Percentiles rank a stretch among this genome's conserved stretches.
Conservation (phyloP, 2,329 filamentous ascomycete genomes). For the Colletotrichum simmondsii region DNA sequence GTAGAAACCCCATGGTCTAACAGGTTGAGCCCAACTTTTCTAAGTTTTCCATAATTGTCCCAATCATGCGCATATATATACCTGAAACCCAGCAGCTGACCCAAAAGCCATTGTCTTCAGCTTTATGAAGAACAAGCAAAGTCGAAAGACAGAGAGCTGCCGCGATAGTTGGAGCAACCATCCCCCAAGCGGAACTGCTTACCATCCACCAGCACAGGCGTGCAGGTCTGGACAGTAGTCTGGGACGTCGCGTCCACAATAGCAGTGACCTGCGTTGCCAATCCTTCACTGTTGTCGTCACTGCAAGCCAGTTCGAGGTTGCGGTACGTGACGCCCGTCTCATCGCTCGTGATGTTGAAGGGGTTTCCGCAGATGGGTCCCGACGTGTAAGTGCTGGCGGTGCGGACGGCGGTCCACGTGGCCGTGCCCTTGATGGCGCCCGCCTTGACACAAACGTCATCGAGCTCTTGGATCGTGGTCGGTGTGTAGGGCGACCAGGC, state of each 20-base stretch:
- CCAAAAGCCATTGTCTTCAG: background rate
- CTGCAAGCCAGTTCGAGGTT: conserved; percentile 28
- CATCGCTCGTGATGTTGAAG: conserved; percentile 26
- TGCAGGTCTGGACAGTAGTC: conserved; percentile 21
- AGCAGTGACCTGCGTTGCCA: conserved; percentile 15
- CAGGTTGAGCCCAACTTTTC: background rate
- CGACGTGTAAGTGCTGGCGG: conserved; percentile 18
- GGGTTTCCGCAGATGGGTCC: conserved; percentile 28
- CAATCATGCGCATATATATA: background rate
- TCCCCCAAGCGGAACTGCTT: background rate
- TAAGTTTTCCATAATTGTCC: too few relatives aligned
- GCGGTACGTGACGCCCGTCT: conserved; percentile 6
- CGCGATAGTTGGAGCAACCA: background rate
- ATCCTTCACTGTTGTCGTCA: conserved; percentile 11
- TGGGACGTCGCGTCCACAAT: conserved; percentile 20
- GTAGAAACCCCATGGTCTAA: background rate
- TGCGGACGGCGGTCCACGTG: conserved; percentile 20
- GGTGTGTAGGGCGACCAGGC: conserved; percentile 25
- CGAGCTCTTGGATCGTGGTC: conserved; percentile 14
- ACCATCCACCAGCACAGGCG: background rate
- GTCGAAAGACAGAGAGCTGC: background rate
- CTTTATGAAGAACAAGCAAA: background rate
- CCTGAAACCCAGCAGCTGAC: background rate
- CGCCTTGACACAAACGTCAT: background rate
- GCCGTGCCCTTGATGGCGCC: conserved; percentile 25